These are phyloP conservation scores for Alternaria atra DNA, from an alignment of 2,329 filamentous ascomycete genomes.

Conservation along the genomic window DNA sequence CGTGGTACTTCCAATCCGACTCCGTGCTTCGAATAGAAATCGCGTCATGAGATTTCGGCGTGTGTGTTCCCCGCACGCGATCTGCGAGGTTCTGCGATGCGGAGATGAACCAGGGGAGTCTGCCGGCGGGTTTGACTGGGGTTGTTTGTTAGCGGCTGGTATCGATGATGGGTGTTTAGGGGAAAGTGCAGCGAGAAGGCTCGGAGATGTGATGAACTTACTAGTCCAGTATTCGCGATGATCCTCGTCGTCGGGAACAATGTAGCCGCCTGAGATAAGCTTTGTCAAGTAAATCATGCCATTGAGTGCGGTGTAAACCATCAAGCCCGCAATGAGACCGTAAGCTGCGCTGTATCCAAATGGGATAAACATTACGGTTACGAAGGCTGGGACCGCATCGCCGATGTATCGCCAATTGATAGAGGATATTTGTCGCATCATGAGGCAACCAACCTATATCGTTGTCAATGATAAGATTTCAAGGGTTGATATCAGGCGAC, in stretches of 20 bases:
- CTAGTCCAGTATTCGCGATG: constrained; percentile 83
- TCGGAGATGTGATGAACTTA: constrained; percentile 51
- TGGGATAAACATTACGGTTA: constrained; percentile 85
- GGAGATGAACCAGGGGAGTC: constrained; percentile 20
- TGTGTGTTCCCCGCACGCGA: constrained; percentile 25
- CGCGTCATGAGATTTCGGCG: constrained; percentile 25
- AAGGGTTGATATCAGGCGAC: constrained; percentile 4
- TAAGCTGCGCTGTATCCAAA: constrained; percentile 91
- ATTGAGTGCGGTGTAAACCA: constrained; percentile 80
- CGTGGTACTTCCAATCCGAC: constrained; percentile 35
- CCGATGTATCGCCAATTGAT: constrained; percentile 91
- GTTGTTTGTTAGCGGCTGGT: background rate
- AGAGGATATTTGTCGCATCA: constrained; percentile 74
- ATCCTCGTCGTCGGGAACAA: constrained; percentile 78
- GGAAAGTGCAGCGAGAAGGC: constrained; percentile 1
- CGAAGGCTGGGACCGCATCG: constrained; percentile 83
- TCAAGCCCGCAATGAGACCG: constrained; percentile 81
- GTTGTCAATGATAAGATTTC: constrained; percentile 23
- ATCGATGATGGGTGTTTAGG: background rate
- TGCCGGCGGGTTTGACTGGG: constrained; percentile 38
- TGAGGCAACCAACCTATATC: constrained; percentile 71
- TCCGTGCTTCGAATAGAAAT: constrained; percentile 37
- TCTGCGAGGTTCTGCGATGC: constrained; percentile 39
- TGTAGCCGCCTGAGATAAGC: constrained; percentile 69
- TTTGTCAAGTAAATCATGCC: constrained; percentile 73